A percentile compares a stretch with the other conserved stretches of the same genome.
These are phyloP conservation scores for Neofusicoccum ribis DNA, from an alignment of 2,329 filamentous ascomycete species.

Conservation along the genomic window DNA sequence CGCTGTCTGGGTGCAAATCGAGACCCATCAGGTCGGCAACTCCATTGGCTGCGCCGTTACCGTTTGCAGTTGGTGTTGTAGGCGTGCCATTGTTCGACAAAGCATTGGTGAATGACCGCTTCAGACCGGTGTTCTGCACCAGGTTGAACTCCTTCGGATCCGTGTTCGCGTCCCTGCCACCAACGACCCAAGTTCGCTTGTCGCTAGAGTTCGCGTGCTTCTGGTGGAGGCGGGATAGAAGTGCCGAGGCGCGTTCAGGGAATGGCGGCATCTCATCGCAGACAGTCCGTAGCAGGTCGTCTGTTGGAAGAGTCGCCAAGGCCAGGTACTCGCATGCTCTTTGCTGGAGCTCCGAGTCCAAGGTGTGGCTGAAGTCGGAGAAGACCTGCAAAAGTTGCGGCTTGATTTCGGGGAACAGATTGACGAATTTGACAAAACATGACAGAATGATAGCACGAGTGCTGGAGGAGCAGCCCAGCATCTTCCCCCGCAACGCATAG, in stretches of 20 bases:
- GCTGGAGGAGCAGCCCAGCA: slow-evolving; percentile 82
- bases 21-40: slow-evolving; percentile 75
- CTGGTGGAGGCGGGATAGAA: slow-evolving; percentile 89
- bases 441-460: slow-evolving; percentile 93
- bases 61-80: slow-evolving; percentile 32
- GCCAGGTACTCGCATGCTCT: slow-evolving; percentile 92
- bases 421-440: slow-evolving; percentile 96
- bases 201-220: slow-evolving; percentile 92
- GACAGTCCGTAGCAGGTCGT: slow-evolving; percentile 88
- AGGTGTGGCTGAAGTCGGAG: slow-evolving; percentile 85
- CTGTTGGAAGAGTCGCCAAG: slow-evolving; percentile 79
- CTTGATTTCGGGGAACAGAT: slow-evolving; percentile 97
- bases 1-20: slow-evolving; percentile 67
- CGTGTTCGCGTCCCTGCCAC: slow-evolving; percentile 88
- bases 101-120: slow-evolving; percentile 73
- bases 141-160: slow-evolving; percentile 78
- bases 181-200: slow-evolving; percentile 96
- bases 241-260: slow-evolving; percentile 87
- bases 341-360: slow-evolving; percentile 95
- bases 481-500: slow-evolving; percentile 85
- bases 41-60: slow-evolving; percentile 52
- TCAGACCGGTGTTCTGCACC: slow-evolving; percentile 77
- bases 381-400: slow-evolving; percentile 90
- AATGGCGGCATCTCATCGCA: slow-evolving; percentile 99
- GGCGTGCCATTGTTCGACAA: slow-evolving; percentile 40